phyloP scores from a whole-genome alignment of 768 basidiomycete species.

The Saitozyma sp. region DNA sequence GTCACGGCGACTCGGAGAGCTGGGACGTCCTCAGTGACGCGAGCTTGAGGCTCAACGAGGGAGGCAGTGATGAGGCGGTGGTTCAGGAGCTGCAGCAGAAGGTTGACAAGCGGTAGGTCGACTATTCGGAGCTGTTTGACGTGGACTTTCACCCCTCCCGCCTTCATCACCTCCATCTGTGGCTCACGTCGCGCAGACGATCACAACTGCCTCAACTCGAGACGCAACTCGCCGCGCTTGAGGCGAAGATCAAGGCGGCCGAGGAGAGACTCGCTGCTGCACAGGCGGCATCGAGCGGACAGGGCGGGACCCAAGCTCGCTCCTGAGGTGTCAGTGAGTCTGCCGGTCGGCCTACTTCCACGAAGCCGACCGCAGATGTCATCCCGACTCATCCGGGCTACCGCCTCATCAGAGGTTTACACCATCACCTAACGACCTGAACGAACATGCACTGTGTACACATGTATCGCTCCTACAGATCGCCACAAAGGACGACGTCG shows the following conservation, averaged over 20 bases:
- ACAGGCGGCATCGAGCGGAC: conserved; percentile 5
- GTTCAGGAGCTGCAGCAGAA: conserved; percentile 37
- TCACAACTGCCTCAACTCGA: conserved; percentile 39
- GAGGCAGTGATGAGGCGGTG: conserved; percentile 14
- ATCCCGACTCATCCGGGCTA: no score
- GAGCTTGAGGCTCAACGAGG: conserved; percentile 22
- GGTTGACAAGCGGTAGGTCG: conserved; percentile 38
- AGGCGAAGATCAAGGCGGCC: conserved; percentile 38
- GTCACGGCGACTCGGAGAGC: not conserved
- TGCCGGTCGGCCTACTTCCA: no score
- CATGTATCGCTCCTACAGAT: no score
- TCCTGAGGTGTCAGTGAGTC: no score
- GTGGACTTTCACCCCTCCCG: no score
- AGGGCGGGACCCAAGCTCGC: not conserved
- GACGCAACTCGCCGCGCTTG: conserved; percentile 28
- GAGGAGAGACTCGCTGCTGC: conserved; percentile 35
- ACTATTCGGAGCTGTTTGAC: not conserved
- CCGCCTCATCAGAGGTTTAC: no score
- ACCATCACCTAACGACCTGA: no score
- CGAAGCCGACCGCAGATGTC: no score
- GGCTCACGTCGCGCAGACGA: conserved; percentile 9
- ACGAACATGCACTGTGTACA: no score
- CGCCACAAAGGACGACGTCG: no score
- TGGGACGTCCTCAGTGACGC: conserved; percentile 37
- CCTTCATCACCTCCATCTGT: not conserved